Conservation (phyloP, 2,329 filamentous ascomycete genomes). For the Corynespora cassiicola region DNA sequence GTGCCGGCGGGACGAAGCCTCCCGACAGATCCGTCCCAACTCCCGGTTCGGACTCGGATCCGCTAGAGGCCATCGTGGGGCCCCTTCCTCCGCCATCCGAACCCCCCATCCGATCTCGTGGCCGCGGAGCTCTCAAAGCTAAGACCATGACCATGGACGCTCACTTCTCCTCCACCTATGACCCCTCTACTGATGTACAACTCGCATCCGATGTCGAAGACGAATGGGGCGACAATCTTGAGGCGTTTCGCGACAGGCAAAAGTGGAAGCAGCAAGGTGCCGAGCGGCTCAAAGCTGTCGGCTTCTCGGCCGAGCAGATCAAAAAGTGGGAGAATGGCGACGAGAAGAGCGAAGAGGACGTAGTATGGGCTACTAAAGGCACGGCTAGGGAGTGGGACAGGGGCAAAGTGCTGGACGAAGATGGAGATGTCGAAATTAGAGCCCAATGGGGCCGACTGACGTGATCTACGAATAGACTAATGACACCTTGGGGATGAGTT, state of each 20-base stretch:
- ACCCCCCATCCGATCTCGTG: constrained; percentile 47
- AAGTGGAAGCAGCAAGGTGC: constrained; percentile 78
- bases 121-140: constrained; percentile 39
- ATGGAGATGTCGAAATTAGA: constrained; percentile 60
- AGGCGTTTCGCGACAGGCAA: constrained; percentile 79
- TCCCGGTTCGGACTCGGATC: constrained; percentile 65
- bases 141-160: constrained; percentile 71
- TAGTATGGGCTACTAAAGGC: constrained; percentile 75
- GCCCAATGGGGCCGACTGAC: constrained; percentile 55
- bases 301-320: constrained; percentile 79
- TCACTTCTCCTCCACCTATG: constrained; percentile 74
- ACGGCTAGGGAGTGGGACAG: constrained; percentile 73
- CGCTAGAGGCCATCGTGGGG: constrained; percentile 77
- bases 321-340: constrained; percentile 71
- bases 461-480: constrained; percentile 9
- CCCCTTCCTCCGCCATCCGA: constrained; percentile 65
- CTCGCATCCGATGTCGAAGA: constrained; percentile 59
- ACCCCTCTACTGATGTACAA: constrained; percentile 64
- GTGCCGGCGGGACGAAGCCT: constrained; percentile 1
- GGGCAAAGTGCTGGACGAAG: constrained; percentile 65
- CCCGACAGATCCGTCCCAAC: constrained; percentile 15
- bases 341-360: constrained; percentile 68
- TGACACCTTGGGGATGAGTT: too few species aligned
- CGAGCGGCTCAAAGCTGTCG: constrained; percentile 76
- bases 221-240: constrained; percentile 81